A percentile compares a stretch with the other conserved stretches of the same genome.
Conservation (phyloP, 305 asterid genomes). For the Solanum hybrid region DNA sequence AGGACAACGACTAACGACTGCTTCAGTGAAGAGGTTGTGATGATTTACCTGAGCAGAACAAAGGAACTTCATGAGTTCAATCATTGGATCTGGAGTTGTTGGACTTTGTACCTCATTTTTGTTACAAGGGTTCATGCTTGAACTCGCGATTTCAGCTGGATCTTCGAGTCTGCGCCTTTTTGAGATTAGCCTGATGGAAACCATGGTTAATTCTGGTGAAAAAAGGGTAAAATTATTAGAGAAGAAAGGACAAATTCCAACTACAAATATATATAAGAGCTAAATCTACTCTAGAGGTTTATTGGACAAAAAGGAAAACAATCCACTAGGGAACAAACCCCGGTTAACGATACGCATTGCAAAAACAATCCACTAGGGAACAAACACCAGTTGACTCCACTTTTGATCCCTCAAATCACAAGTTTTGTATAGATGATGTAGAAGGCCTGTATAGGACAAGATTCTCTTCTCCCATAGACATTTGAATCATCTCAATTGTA, state of each 20-base stretch:
- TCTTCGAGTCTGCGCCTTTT: background rate
- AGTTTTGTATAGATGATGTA: too few species aligned
- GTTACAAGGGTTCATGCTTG: background rate
- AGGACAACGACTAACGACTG: background rate
- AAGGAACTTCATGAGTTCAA: background rate
- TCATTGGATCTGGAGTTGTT: slow-evolving; percentile 25
- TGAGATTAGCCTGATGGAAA: background rate
- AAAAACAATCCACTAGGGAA: background rate
- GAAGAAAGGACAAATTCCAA: background rate
- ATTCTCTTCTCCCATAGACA: too few species aligned
- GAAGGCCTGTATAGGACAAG: too few species aligned
- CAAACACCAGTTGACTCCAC: background rate
- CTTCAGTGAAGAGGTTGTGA: background rate
- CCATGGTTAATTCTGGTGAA: background rate
- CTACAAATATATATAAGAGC: background rate
- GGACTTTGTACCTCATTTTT: background rate
- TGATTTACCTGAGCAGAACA: background rate
- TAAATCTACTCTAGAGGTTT: background rate
- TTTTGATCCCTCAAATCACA: background rate
- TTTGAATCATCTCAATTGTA: too few species aligned
- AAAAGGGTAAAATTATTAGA: background rate
- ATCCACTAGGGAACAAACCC: background rate
- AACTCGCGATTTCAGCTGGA: background rate
- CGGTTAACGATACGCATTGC: background rate
- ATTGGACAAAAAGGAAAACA: background rate